phyloP scores from a whole-genome alignment of 768 basidiomycete species.

The Leucogyrophana mollusca region DNA sequence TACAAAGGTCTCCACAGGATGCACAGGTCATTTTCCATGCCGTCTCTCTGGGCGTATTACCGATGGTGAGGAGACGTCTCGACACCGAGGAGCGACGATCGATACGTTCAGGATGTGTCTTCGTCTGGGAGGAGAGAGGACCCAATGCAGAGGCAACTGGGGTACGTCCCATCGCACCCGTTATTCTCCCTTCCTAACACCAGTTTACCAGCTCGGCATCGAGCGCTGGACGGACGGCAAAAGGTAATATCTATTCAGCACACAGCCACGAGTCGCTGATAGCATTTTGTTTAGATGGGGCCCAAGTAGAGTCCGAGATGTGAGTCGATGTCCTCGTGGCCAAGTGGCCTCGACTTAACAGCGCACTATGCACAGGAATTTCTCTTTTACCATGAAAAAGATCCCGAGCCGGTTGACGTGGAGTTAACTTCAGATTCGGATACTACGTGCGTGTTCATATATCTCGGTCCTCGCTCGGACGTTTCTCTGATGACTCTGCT shows the following conservation, averaged over 20 bases:
- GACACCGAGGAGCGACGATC: slow-evolving; percentile 73
- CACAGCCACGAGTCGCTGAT: background rate
- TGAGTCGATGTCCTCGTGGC: slow-evolving; percentile 32
- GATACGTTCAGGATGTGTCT: slow-evolving; percentile 72
- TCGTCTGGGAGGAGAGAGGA: slow-evolving; percentile 82
- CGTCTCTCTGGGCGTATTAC: slow-evolving; percentile 53
- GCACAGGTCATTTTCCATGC: slow-evolving; percentile 77
- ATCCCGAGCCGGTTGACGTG: slow-evolving; percentile 46
- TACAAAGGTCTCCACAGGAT: slow-evolving; percentile 52
- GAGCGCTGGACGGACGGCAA: slow-evolving; percentile 83
- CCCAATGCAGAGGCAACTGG: slow-evolving; percentile 65
- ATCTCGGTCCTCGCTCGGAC: background rate
- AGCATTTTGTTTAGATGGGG: slow-evolving; percentile 55
- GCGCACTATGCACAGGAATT: slow-evolving; percentile 54
- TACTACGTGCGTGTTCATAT: slow-evolving; percentile 38
- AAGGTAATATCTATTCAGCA: slow-evolving; percentile 21
- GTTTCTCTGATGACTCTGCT: slow-evolving; percentile 7
- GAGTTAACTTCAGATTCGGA: slow-evolving; percentile 52
- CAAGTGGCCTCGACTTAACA: background rate
- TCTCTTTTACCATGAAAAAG: slow-evolving; percentile 71
- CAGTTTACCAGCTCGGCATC: slow-evolving; percentile 56
- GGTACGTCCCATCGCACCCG: slow-evolving; percentile 36
- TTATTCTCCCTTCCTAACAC: slow-evolving; percentile 9
- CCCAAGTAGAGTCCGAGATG: slow-evolving; percentile 74
- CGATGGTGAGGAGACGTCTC: slow-evolving; percentile 69